phyloP scores from a whole-genome alignment of 768 basidiomycete genomes.

The Pilatotrama ljubarskyi region DNA sequence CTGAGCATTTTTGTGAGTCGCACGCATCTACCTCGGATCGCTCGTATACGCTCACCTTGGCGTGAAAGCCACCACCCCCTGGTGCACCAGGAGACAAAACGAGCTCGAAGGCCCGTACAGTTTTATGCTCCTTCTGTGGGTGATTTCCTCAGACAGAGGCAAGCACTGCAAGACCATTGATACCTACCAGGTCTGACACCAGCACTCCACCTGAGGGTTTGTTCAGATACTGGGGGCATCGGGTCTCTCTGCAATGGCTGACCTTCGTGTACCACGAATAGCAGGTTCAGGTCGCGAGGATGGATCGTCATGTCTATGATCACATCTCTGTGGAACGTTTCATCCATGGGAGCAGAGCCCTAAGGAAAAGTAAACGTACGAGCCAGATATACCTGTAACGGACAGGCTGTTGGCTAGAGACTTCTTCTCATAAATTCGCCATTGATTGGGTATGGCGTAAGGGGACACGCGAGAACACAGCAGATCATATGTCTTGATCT shows the following conservation, averaged over 20 bases:
- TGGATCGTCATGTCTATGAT: conserved; percentile 65
- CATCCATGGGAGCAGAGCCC: background rate
- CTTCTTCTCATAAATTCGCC: conserved; percentile 70
- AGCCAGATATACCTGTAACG: conserved; percentile 33
- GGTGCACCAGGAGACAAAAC: conserved; percentile 78
- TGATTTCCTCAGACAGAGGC: conserved; percentile 17
- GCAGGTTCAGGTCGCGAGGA: conserved; percentile 68
- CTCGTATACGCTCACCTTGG: conserved; percentile 41
- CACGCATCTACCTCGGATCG: background rate
- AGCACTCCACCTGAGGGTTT: conserved; percentile 53
- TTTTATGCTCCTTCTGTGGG: conserved; percentile 49
- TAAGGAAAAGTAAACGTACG: conserved; percentile 34
- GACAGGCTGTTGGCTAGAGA: conserved; percentile 42
- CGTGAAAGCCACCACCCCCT: conserved; percentile 66
- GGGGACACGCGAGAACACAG: conserved; percentile 63
- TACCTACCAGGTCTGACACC: conserved; percentile 56
- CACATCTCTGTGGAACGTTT: conserved; percentile 28
- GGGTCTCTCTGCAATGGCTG: conserved; percentile 14
- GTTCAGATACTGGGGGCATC: background rate
- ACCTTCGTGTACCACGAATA: conserved; percentile 80
- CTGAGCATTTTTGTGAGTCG: conserved; percentile 35
- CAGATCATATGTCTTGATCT: conserved; percentile 77
- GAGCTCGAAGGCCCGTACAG: conserved; percentile 65
- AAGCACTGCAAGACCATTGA: background rate
- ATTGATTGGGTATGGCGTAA: conserved; percentile 73